Base-by-base conservation (phyloP, 2,329 filamentous ascomycete genomes). In the Talaromyces sp. region DNA sequence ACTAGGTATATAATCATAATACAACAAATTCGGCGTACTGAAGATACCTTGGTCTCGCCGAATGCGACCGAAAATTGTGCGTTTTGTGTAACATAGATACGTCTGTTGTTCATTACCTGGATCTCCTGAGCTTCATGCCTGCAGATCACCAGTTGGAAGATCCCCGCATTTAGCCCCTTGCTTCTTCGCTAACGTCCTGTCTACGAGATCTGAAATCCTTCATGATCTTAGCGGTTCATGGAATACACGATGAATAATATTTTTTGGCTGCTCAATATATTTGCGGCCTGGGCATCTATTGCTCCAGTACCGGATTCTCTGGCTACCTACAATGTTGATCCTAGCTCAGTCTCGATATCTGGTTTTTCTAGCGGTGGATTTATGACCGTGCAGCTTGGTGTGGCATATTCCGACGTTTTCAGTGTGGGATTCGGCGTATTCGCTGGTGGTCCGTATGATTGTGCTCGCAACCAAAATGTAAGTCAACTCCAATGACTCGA, bases 361-460 rank as follows among this genome's bases (percentile, higher is more conserved):
- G 64, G 66, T 8, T 58, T 67, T 12, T 67, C 66, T 5, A 67
- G 66, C 55, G 66, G 66, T 1, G 66, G 66, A 0, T 67, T 65
- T 40, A 64, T 67, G 52, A 42, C 66, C 1, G 65, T 50, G 6
- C 66, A 67, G 57, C 64, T 67, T 6, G 66, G 66, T 7, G 65
- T 67, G 21, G 66, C 66, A 23, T 67, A 67, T 37, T 67, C 66
- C 1, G 55, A 63, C 16, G 54, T 64, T 2, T 67, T 67, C 58
- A 59, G 59, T 12, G 52, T 48, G 23, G 66, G 65, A 3, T 67
- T 67, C 23, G 66, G 66, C 25, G 65, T 67, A 1, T 67, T 67
- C 12, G 65, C 66, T 6, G 65, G 65, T 6, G 66, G 65, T 1
- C 66, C 65, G 3, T 67, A 56, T 42, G 66, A 67, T 33, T 67